Conservation (phyloP, 306 rosid species). For the Sesbania bispinosa region DNA sequence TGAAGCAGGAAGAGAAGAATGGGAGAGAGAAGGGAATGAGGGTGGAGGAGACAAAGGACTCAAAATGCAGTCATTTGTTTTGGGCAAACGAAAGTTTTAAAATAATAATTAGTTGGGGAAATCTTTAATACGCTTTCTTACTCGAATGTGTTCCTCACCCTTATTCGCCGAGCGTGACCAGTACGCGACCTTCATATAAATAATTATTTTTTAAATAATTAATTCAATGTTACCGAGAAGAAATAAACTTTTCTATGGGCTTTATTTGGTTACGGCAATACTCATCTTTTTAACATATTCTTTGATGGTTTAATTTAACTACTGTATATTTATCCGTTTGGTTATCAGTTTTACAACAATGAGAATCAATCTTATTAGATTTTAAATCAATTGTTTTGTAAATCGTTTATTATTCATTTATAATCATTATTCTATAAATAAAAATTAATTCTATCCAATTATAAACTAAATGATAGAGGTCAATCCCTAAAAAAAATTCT, state of each 20-base stretch:
- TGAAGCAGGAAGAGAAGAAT: not conserved
- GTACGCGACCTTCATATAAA: constrained; percentile 41
- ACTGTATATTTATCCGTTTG: too few species aligned
- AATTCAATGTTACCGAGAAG: not conserved
- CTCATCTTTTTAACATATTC: not conserved
- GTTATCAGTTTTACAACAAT: too few species aligned
- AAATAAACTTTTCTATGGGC: constrained; percentile 4
- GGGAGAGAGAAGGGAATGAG: constrained; percentile 1
- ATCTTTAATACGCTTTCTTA: constrained; percentile 36
- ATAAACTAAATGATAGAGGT: too few species aligned
- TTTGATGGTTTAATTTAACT: too few species aligned
- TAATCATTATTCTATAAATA: too few species aligned
- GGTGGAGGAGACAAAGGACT: constrained; percentile 35
- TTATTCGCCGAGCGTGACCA: constrained; percentile 34
- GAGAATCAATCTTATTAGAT: too few species aligned
- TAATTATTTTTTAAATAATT: too few species aligned
- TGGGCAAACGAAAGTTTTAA: constrained; percentile 48
- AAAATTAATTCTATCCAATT: too few species aligned
- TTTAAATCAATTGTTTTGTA: too few species aligned
- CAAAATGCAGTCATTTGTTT: constrained; percentile 60
- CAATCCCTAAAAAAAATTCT: too few species aligned
- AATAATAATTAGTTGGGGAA: constrained; percentile 44
- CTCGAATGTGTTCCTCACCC: constrained; percentile 28
- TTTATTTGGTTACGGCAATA: not conserved
- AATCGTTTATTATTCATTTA: too few species aligned